These are phyloP conservation scores for Yamadazyma nakazawae DNA, from an alignment of 805 yeast species.

Conservation along the genomic window DNA sequence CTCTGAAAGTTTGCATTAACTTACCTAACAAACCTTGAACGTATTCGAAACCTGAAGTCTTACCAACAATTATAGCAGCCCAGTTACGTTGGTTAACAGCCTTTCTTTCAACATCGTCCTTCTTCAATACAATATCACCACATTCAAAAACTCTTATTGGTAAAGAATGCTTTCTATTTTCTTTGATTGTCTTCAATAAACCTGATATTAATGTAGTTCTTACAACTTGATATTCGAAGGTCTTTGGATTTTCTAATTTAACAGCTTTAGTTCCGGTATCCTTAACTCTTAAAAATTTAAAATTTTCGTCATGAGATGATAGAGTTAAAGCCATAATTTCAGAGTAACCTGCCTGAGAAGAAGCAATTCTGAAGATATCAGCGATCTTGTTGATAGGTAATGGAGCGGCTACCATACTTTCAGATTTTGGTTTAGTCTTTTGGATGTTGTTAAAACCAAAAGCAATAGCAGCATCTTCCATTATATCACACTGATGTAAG, in stretches of 20 bases:
- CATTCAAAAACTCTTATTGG: constrained; percentile 94
- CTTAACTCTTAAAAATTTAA: constrained; percentile 68
- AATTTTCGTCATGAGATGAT: constrained; percentile 96
- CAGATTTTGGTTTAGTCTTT: constrained; percentile 73
- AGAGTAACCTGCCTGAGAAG: constrained; percentile 92
- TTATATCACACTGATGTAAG: constrained; percentile 93
- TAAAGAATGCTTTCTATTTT: constrained; percentile 91
- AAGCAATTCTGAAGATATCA: constrained; percentile 85
- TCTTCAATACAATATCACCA: constrained; percentile 91
- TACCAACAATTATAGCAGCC: constrained; percentile 93
- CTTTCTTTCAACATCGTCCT: constrained; percentile 75
- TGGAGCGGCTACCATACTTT: constrained; percentile 79
- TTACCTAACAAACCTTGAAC: constrained; percentile 95
- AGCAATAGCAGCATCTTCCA: constrained; percentile 98
- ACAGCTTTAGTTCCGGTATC: constrained; percentile 84
- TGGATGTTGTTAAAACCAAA: constrained; percentile 90
- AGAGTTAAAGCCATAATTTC: constrained; percentile 95
- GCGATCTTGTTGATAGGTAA: constrained; percentile 87
- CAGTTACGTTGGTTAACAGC: constrained; percentile 92
- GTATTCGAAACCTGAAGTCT: constrained; percentile 89
- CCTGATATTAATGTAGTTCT: constrained; percentile 95
- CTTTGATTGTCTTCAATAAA: constrained; percentile 88
- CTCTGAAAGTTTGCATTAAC: constrained; percentile 92
- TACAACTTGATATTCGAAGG: constrained; percentile 94
- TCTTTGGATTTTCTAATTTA: constrained; percentile 92